These are phyloP conservation scores for Kuraishia hungarica DNA, from an alignment of 805 yeast genomes.

Conservation along the genomic window DNA sequence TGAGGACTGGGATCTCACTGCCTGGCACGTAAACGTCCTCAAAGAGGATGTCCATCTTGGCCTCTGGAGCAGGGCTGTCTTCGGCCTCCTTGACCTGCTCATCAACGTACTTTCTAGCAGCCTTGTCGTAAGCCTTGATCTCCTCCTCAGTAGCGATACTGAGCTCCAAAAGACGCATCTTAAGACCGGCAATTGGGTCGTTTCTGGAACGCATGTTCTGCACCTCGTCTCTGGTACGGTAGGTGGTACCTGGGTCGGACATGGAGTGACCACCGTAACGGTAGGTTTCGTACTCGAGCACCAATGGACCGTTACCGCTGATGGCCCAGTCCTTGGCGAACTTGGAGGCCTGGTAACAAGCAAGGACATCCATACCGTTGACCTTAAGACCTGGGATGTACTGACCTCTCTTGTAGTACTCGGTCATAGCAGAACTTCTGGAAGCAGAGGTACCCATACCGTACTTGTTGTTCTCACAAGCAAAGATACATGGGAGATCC, in stretches of 20 bases:
- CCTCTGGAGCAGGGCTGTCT: constrained; percentile 91
- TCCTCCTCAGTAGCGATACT: constrained; percentile 90
- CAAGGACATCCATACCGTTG: constrained; percentile 97
- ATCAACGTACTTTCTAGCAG: constrained; percentile 91
- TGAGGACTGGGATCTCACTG: constrained; percentile 80
- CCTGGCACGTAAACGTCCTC: constrained; percentile 97
- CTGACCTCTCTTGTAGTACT: constrained; percentile 98
- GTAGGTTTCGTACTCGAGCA: constrained; percentile 95
- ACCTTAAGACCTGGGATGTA: constrained; percentile 98
- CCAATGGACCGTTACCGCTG: constrained; percentile 92
- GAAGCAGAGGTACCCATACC: constrained; percentile 99
- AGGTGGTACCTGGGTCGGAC: constrained; percentile 99
- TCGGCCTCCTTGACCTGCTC: constrained; percentile 93
- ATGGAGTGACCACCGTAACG: constrained; percentile 99
- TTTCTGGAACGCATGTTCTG: constrained; percentile 98
- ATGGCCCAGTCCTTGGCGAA: constrained; percentile 96
- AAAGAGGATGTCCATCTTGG: constrained; percentile 87
- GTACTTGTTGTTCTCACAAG: constrained; percentile 98
- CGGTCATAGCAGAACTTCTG: constrained; percentile 93
- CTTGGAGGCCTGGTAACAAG: constrained; percentile 91
- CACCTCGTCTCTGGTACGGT: constrained; percentile 99
- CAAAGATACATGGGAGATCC: constrained; percentile 90
- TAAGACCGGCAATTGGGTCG: constrained; percentile 96
- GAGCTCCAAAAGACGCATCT: constrained; percentile 74
- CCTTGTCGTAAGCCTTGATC: constrained; percentile 90